Percentiles rank a stretch among this genome's conserved stretches.
phyloP scores from a whole-genome alignment of 257 asterid genomes.

The Cordia subcordata region DNA sequence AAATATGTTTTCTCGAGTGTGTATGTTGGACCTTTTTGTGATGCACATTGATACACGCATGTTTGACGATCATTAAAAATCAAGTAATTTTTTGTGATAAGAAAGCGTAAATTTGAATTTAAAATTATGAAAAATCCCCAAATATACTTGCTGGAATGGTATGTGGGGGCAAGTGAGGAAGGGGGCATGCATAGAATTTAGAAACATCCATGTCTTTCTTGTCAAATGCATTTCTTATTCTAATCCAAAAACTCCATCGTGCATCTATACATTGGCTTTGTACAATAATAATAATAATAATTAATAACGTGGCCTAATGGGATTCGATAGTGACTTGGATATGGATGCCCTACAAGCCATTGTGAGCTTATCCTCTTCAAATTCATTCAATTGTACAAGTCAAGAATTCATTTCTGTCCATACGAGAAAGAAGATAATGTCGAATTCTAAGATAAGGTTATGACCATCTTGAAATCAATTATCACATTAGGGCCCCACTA shows the following conservation, averaged over 20 bases:
- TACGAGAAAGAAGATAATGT: conserved; percentile 40
- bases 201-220: not conserved
- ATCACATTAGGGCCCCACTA: conserved; percentile 16
- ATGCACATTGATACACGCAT: no score
- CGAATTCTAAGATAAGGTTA: conserved; percentile 58
- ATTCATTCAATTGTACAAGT: conserved; percentile 25
- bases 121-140: no score
- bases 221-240: not conserved
- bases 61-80: no score
- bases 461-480: conserved; percentile 17
- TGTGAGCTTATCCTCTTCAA: conserved; percentile 42
- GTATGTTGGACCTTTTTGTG: no score
- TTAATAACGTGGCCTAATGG: not conserved
- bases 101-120: no score
- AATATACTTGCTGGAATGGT: no score
- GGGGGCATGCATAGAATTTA: not conserved
- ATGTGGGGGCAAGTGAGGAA: not conserved
- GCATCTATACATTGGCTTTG: no score
- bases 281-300: no score
- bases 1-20: no score
- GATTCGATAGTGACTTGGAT: conserved; percentile 39
- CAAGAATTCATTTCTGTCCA: conserved; percentile 45
- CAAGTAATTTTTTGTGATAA: no score
- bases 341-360: conserved; percentile 25
- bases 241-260: not conserved